phyloP scores from a whole-genome alignment of 805 yeast species.

The Nematodospora valgi region DNA sequence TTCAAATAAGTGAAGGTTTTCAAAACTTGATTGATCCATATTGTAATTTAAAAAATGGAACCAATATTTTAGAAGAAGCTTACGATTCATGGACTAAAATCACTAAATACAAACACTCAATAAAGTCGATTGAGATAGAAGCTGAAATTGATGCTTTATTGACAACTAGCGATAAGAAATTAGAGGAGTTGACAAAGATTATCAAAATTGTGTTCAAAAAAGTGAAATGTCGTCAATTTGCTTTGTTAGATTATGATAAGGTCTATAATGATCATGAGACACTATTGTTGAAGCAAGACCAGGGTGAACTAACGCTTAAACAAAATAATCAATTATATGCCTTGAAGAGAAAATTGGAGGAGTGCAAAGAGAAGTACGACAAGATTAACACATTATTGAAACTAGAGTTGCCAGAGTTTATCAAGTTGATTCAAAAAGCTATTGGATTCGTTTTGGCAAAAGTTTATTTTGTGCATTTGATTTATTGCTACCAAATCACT shows the following conservation, averaged over 20 bases:
- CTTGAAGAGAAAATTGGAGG: conserved; percentile 25
- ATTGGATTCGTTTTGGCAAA: conserved; percentile 28
- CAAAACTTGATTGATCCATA: conserved; percentile 10
- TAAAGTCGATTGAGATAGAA: conserved; percentile 5
- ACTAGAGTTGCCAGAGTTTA: conserved; percentile 45
- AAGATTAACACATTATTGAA: conserved; percentile 37
- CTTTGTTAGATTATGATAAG: conserved; percentile 37
- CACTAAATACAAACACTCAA: conserved; percentile 3
- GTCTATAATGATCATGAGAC: conserved; percentile 24
- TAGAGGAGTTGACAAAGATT: conserved; percentile 11
- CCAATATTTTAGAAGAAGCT: conserved; percentile 11
- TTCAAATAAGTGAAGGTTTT: conserved; percentile 5
- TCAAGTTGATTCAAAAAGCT: conserved; percentile 27
- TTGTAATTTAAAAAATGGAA: conserved; percentile 3
- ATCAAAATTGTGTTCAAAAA: conserved; percentile 16
- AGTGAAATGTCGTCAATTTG: conserved; percentile 26
- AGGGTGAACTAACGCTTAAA: conserved; percentile 29
- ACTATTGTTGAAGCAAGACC: conserved; percentile 31
- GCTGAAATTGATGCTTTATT: conserved; percentile 12
- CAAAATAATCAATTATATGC: conserved; percentile 23
- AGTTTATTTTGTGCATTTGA: conserved; percentile 37
- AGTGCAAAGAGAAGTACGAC: conserved; percentile 25
- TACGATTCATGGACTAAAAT: conserved; percentile 15
- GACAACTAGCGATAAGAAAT: conserved; percentile 11
- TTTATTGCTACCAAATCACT: conserved; percentile 27